phyloP scores from a whole-genome alignment of 441 rosid genomes.

The Arabidopsis lyrata region DNA sequence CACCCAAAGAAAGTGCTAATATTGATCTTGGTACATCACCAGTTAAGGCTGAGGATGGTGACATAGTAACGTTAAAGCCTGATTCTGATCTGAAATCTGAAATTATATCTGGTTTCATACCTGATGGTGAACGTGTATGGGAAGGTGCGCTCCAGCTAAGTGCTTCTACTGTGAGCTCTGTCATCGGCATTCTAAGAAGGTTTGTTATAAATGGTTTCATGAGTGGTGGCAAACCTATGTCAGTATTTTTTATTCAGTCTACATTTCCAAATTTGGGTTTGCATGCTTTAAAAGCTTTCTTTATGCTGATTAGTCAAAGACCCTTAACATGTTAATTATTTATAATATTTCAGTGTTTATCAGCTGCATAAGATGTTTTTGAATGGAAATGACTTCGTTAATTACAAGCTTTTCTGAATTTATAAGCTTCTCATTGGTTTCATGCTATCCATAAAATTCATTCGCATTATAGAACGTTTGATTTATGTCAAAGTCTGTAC shows the following conservation, averaged over 20 bases:
- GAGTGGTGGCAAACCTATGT: conserved; percentile 9
- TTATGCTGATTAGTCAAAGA: background rate
- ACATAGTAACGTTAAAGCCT: conserved; percentile 36
- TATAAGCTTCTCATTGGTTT: conserved; percentile 9
- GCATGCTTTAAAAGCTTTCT: background rate
- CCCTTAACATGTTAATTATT: background rate
- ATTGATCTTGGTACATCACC: conserved; percentile 37
- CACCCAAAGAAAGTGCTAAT: conserved; percentile 46
- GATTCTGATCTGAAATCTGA: conserved; percentile 36
- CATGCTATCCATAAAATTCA: conserved; percentile 2
- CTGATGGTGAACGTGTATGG: conserved; percentile 70
- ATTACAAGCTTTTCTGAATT: background rate
- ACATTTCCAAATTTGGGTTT: background rate
- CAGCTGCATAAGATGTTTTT: conserved; percentile 24
- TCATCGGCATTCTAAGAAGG: conserved; percentile 72
- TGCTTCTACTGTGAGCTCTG: conserved; percentile 55
- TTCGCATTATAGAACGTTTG: background rate
- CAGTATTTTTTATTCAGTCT: background rate
- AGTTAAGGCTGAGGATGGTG: conserved; percentile 36
- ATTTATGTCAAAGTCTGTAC: conserved; percentile 1
- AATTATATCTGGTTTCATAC: conserved; percentile 35
- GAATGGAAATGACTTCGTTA: background rate
- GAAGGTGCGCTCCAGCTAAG: conserved; percentile 78
- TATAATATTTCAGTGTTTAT: background rate
- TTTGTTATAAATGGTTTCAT: conserved; percentile 41